These are phyloP conservation scores for Emericellopsis cladophorae DNA, from an alignment of 2,329 filamentous ascomycete species.

Conservation along the genomic window DNA sequence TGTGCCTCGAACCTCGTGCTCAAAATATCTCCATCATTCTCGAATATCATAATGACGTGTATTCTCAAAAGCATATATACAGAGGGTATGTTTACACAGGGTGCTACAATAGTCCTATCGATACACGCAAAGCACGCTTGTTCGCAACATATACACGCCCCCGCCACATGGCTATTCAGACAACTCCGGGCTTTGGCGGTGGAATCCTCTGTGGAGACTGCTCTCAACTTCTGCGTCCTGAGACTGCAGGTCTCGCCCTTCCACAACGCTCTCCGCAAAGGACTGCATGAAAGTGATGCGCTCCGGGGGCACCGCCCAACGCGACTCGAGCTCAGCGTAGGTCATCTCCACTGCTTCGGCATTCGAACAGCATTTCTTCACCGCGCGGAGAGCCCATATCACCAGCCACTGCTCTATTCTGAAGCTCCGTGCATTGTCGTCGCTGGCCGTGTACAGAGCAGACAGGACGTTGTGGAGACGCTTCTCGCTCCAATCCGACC, in stretches of 20 bases:
- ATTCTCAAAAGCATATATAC: too few species aligned
- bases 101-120: too few species aligned
- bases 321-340: conserved; percentile 34
- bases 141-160: too few species aligned
- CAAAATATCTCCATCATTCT: background rate
- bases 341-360: conserved; percentile 37
- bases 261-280: conserved; percentile 28
- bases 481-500: conserved; percentile 59
- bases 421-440: conserved; percentile 30
- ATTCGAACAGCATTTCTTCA: conserved; percentile 26
- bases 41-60: too few species aligned
- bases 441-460: conserved; percentile 45
- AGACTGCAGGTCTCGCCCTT: conserved; percentile 17
- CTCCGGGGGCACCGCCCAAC: conserved; percentile 30
- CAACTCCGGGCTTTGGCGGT: too few species aligned
- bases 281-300: conserved; percentile 33
- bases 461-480: conserved; percentile 57
- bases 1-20: background rate
- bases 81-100: too few species aligned
- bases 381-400: conserved; percentile 49
- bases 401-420: conserved; percentile 48
- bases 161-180: too few species aligned
- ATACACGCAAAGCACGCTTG: too few species aligned
- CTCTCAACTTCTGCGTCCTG: background rate
- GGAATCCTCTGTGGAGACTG: too few species aligned